Conservation (phyloP, 352 stramenopile genomes). For the Phytophthora ohioensis region DNA sequence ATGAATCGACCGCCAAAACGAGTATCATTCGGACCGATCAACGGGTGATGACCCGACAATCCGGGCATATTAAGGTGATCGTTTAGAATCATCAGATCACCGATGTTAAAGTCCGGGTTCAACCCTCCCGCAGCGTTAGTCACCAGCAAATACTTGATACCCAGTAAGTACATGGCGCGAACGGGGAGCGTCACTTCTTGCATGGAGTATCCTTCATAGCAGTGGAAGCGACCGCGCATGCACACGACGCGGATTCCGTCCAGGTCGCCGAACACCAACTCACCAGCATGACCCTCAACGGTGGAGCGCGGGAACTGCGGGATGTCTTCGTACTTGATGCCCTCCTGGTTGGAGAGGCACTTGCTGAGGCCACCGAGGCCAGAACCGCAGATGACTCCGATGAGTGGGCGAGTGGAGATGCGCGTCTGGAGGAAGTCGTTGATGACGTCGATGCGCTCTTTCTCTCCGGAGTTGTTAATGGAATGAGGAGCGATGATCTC, state of each 20-base stretch:
- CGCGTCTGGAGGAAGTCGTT: slow-evolving; percentile 61
- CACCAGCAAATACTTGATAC: slow-evolving; percentile 94
- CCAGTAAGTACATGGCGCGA: slow-evolving; percentile 93
- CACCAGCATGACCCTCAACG: slow-evolving; percentile 93
- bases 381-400: slow-evolving; percentile 94
- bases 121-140: slow-evolving; percentile 96
- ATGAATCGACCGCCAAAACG: slow-evolving; percentile 95
- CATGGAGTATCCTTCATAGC: slow-evolving; percentile 94
- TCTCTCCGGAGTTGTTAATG: slow-evolving; percentile 20
- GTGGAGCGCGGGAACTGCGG: slow-evolving; percentile 93
- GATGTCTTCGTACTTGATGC: slow-evolving; percentile 94
- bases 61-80: slow-evolving; percentile 96
- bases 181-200: slow-evolving; percentile 95
- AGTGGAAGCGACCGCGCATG: slow-evolving; percentile 96
- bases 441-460: slow-evolving; percentile 80
- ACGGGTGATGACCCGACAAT: slow-evolving; percentile 91
- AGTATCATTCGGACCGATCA: slow-evolving; percentile 94
- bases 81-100: slow-evolving; percentile 95
- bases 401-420: slow-evolving; percentile 54
- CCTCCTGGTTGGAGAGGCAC: slow-evolving; percentile 83
- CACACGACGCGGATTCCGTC: slow-evolving; percentile 85
- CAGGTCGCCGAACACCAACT: slow-evolving; percentile 93
- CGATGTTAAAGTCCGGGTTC: slow-evolving; percentile 92
- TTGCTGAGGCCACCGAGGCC: slow-evolving; percentile 94
- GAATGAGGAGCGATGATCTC: slow-evolving; percentile 20